Percentiles rank a stretch among this genome's conserved stretches.
These are phyloP conservation scores for Arabidopsis thaliana DNA, from an alignment of 345 rosid species.

Conservation along the genomic window TAIR10.1 NC_003071.7:9094001-9094500, in stretches of 20 bases:
- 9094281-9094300: background rate
- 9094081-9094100: conserved; percentile 45
- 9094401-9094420: background rate
- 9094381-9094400: background rate
- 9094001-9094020: conserved; percentile 43
- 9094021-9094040: conserved; percentile 39
- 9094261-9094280: background rate
- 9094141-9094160: background rate
- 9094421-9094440: background rate
- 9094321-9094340: background rate
- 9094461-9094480: background rate
- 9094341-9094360: background rate
- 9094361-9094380: background rate
- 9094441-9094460: background rate
- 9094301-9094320: background rate
- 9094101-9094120: conserved; percentile 55
- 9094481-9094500: background rate
- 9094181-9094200: background rate
- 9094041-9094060: conserved; percentile 26
- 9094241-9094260: background rate
- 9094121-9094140: conserved; percentile 59
- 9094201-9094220: background rate
- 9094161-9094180: background rate
- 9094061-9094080: conserved; percentile 45
- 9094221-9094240: background rate